These are phyloP conservation scores for Mortierella sp. DNA, from an alignment of 371 early-diverging fungal species.

Conservation along the genomic window DNA sequence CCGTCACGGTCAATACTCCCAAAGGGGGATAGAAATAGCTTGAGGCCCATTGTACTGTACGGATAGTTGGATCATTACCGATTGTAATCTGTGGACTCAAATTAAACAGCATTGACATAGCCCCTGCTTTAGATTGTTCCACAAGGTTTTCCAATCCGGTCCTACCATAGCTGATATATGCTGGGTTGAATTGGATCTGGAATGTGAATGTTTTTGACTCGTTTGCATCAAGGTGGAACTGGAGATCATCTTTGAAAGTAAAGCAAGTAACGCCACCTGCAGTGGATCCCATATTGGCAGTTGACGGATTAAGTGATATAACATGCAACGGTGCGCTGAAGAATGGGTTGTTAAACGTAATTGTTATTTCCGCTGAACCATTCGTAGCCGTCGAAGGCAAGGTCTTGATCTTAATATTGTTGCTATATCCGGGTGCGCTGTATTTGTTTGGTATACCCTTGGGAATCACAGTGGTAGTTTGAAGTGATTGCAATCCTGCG, in stretches of 20 bases:
- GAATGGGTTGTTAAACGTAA: slow-evolving; percentile 16
- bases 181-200: background rate
- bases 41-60: background rate
- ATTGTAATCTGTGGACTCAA: background rate
- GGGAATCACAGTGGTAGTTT: background rate
- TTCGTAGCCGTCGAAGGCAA: slow-evolving; percentile 1
- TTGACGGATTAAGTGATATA: background rate
- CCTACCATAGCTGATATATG: background rate
- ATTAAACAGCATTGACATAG: no score
- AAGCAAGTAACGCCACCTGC: background rate
- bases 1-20: background rate
- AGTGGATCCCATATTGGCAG: no score
- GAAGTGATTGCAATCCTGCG: slow-evolving; percentile 12
- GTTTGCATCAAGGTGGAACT: background rate
- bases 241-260: background rate
- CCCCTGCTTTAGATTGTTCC: no score
- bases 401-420: slow-evolving; percentile 2
- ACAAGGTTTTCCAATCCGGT: no score
- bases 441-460: background rate
- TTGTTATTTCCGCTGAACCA: slow-evolving; percentile 7
- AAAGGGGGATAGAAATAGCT: no score
- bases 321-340: background rate
- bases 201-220: background rate
- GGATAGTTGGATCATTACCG: background rate
- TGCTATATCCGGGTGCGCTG: slow-evolving; percentile 1